Conservation (phyloP, 1,284 basidiomycete genomes). For the Cystobasidium slooffiae region DNA sequence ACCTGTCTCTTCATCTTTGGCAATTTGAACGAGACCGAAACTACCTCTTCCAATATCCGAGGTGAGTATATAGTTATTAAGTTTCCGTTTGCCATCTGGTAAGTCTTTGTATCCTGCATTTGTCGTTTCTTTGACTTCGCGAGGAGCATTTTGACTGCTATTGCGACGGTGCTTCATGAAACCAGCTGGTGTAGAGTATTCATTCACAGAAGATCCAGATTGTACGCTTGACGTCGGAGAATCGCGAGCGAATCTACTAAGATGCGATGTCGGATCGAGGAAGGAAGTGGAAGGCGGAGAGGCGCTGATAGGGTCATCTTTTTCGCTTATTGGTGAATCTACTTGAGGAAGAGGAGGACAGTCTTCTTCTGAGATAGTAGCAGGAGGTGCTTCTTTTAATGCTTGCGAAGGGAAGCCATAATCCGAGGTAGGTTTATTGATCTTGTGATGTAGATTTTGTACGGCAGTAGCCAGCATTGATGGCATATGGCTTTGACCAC, state of each 20-base stretch:
- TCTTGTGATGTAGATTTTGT: constrained; percentile 3
- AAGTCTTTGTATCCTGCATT: constrained; percentile 50
- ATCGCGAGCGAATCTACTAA: not conserved
- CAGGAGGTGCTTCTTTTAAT: not conserved
- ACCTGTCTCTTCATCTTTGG: constrained; percentile 50
- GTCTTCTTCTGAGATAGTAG: not conserved
- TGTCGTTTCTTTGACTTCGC: constrained; percentile 50
- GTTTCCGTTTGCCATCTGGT: constrained; percentile 48
- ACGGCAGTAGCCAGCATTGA: constrained; percentile 16
- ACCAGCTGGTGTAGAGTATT: constrained; percentile 34
- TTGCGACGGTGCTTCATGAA: constrained; percentile 45
- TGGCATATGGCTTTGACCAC: constrained; percentile 13
- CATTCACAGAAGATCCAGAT: constrained; percentile 28
- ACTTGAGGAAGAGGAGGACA: not conserved
- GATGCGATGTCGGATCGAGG: constrained; percentile 5
- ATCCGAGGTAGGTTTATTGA: not conserved
- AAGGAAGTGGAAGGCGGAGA: constrained; percentile 26
- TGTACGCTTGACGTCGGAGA: not conserved
- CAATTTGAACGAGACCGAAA: constrained; percentile 51
- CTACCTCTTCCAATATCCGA: constrained; percentile 49
- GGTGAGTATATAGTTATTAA: constrained; percentile 52
- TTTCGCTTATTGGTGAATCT: constrained; percentile 21
- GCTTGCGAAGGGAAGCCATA: constrained; percentile 11
- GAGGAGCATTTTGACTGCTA: constrained; percentile 35
- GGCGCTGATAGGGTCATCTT: not conserved